Percentiles rank a stretch among this genome's conserved stretches.
These are phyloP conservation scores for Aspergillus sclerotialis DNA, from an alignment of 2,329 filamentous ascomycete genomes.

Conservation along the genomic window DNA sequence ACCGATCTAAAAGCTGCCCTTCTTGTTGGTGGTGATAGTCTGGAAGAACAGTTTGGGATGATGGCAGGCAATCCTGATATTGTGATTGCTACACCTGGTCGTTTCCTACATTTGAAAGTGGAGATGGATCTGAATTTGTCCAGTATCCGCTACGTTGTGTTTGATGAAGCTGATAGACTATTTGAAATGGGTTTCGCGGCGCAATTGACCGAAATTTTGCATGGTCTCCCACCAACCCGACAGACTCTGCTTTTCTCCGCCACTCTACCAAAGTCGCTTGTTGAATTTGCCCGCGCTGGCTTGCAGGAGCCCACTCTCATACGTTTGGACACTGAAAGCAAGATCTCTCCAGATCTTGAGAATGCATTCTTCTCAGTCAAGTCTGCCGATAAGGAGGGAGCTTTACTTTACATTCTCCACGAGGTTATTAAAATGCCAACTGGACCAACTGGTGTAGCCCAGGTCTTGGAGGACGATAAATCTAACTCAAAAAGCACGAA, in stretches of 20 bases:
- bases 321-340: constrained; percentile 86
- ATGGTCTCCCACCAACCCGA: constrained; percentile 73
- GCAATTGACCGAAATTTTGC: constrained; percentile 86
- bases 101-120: constrained; percentile 92
- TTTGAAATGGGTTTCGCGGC: constrained; percentile 99
- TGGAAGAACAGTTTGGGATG: constrained; percentile 89
- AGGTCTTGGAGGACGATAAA: constrained; percentile 38
- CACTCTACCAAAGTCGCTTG: constrained; percentile 84
- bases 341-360: constrained; percentile 92
- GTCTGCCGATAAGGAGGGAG: constrained; percentile 86
- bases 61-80: constrained; percentile 97
- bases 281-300: constrained; percentile 91
- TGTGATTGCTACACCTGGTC: constrained; percentile 91
- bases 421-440: constrained; percentile 89
- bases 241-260: constrained; percentile 95
- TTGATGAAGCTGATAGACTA: constrained; percentile 91
- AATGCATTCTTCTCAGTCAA: constrained; percentile 94
- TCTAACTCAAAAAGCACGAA: constrained; percentile 38
- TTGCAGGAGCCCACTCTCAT: constrained; percentile 87
- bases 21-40: constrained; percentile 86
- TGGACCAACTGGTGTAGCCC: constrained; percentile 50
- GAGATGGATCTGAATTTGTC: constrained; percentile 92
- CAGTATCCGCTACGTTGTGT: constrained; percentile 88
- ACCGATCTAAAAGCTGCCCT: constrained; percentile 88
- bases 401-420: constrained; percentile 78